A percentile compares a stretch with the other conserved stretches of the same genome.
These are phyloP conservation scores for Naganishia friedmannii DNA, from an alignment of 768 basidiomycete species.

Conservation along the genomic window DNA sequence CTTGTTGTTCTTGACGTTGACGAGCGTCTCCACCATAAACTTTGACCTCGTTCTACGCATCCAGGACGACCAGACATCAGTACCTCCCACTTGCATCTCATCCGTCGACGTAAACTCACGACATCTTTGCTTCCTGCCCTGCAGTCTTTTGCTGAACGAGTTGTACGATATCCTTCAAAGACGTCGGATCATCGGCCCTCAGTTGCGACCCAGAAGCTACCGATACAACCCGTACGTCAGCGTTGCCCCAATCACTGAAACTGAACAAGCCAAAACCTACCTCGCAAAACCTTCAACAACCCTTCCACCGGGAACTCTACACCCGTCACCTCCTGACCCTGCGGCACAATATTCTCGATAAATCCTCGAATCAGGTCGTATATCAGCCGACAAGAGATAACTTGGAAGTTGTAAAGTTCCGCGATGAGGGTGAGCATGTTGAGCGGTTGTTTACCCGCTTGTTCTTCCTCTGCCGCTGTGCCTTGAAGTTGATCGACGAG, in stretches of 20 bases:
- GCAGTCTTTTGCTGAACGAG: conserved; percentile 72
- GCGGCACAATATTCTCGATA: conserved; percentile 57
- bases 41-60: conserved; percentile 76
- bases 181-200: conserved; percentile 83
- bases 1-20: conserved; percentile 89
- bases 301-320: conserved; percentile 78
- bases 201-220: conserved; percentile 88
- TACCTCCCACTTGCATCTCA: not conserved
- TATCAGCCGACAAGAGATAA: conserved; percentile 79
- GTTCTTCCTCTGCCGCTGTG: conserved; percentile 33
- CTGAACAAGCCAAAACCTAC: conserved; percentile 32
- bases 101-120: conserved; percentile 41
- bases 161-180: conserved; percentile 83
- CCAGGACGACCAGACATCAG: not conserved
- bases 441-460: conserved; percentile 77
- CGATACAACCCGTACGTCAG: not conserved
- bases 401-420: conserved; percentile 94
- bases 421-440: conserved; percentile 84
- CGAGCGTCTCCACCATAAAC: conserved; percentile 93
- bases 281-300: conserved; percentile 72
- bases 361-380: conserved; percentile 83
- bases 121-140: conserved; percentile 54
- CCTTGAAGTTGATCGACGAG: conserved; percentile 22
- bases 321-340: conserved; percentile 52
- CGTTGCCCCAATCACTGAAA: too few species aligned